Evolutionary conservation across 1,284 basidiomycete species (phyloP), one percentile per base, ranked within the genome.

Genomic region (Cystobasidium pallidum): DNA sequence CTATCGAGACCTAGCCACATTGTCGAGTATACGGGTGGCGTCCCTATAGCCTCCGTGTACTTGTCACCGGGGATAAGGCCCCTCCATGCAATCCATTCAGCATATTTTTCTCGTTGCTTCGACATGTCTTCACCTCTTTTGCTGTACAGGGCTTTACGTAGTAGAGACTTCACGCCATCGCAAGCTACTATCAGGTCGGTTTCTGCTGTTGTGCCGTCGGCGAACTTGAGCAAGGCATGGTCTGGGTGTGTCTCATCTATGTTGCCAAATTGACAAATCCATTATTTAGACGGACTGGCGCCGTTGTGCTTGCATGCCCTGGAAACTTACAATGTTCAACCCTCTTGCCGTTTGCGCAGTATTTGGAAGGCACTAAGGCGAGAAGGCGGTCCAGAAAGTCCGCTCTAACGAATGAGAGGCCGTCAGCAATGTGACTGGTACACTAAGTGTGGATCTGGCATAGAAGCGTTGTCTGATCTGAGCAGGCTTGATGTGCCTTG

Each of bases 131-230:
- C 24, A 0, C 74, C 76, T 13, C 45, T 58, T 7, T 68, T 64
- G 32, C 63, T 34, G 58, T 78, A 78, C 64, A 80, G 39, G 4
- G 65, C 64, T 15, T 73, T 73, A 10, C 80, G 75, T 0, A 79
- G 57, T 2, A 66, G 59, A 0, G 75, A 77, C 67, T 81, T 80
- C 64, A 81, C 79, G 0, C 80, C 80, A 57, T 81, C 80, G 28
- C 73, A 77, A 7, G 77, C 78, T 43, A 81, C 75, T 17, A 80
- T 73, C n/a, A 81, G 61, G 61, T 81, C 79, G 32, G 63, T 66
- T 36, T 65, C 63, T 55, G 52, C 71, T 21, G 61, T 28, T 13
- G 66, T 65, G 13, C 59, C 58, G 17, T 66, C 66, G 11, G 62
- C 49, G 41, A 74, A 74, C 21, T 72, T 36, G 30, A 73, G 70